These are phyloP conservation scores for Hymenoscyphus fraxineus DNA, from an alignment of 2,329 filamentous ascomycete genomes.

Conservation along the genomic window DNA sequence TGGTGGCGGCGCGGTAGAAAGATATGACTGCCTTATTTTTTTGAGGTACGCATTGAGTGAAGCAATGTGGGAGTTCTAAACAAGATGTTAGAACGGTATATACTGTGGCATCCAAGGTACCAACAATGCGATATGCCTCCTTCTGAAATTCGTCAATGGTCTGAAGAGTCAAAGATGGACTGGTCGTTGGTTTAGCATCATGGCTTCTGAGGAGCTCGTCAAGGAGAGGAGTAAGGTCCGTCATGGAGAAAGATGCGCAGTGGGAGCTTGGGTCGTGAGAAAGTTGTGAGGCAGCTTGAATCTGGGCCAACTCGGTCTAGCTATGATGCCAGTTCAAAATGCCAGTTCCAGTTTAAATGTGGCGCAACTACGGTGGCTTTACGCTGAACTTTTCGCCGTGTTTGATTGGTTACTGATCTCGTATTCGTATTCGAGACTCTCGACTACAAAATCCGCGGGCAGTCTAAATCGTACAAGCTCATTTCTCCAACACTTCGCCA, in stretches of 20 bases:
- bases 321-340: neutral
- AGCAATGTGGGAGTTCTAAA: slow-evolving; percentile 77
- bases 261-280: neutral
- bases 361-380: neutral
- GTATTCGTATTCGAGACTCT: too few relatives aligned
- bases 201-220: slow-evolving; percentile 63
- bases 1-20: slow-evolving; percentile 70
- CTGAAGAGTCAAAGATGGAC: slow-evolving; percentile 37
- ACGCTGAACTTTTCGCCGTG: neutral
- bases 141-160: slow-evolving; percentile 82
- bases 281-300: neutral
- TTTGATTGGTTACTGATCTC: too few relatives aligned
- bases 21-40: slow-evolving; percentile 83
- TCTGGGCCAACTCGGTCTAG: neutral
- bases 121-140: slow-evolving; percentile 88
- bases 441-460: too few relatives aligned
- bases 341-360: neutral
- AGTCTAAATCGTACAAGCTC: too few relatives aligned
- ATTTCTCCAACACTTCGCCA: too few relatives aligned
- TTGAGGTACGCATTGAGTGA: slow-evolving; percentile 77
- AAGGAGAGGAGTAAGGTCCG: slow-evolving; percentile 65
- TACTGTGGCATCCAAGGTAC: slow-evolving; percentile 15
- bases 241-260: slow-evolving; percentile 37
- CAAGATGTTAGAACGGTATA: slow-evolving; percentile 21
- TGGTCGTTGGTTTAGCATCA: slow-evolving; percentile 46